Base-by-base conservation (phyloP, 345 rosid genomes). In the Clausena lansium region DNA sequence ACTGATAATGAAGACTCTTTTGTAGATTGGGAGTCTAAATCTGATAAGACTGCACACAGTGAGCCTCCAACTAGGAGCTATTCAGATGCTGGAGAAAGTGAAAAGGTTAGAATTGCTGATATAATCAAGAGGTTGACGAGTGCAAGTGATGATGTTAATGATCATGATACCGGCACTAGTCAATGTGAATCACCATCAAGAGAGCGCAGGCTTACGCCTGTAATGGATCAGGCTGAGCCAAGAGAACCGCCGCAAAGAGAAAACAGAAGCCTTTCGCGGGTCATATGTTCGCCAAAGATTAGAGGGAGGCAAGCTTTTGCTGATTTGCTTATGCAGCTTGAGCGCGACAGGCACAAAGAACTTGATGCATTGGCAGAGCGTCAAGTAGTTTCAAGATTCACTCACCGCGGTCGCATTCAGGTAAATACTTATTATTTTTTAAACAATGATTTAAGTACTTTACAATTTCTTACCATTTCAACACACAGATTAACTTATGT, bases 381-480 rank as follows among this genome's bases (percentile, higher is more conserved):
- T 20, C 89, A 80, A 27, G 45, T 85, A 24, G 98, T 93, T 61
- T 87, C 98, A 0, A 92, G 80, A 78, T 95, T 95, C 77, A 32
- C 89, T 0, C 91, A 93, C 47, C 91, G 92, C 17, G 95, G 98
- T 13, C 84, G 98, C 55, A 83, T 93, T 84, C 98, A 92, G 95
- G 98, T 95, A 25, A 77, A 50, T 20, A 32, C 6, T 33, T 54
- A n/a, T 57, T 36, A 41, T 17, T 33, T 35, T 45, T 13, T 14
- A 27, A 45, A 13, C 25, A 27, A 64, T 57, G 55, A 20, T 8
- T 22, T 0, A 20, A 35, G 13, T 64, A 33, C 14, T 64, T 35
- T 11, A 45, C 15, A 32, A 41, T 22, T 19, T 47, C 6, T 45
- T 76, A 68, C 45, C 30, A 39, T 33, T 30, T n/a, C 9, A 28